Evolutionary conservation across 225 moss, liverwort and hornwort species (phyloP).

Genomic region (Sphagnum tenellum): DNA sequence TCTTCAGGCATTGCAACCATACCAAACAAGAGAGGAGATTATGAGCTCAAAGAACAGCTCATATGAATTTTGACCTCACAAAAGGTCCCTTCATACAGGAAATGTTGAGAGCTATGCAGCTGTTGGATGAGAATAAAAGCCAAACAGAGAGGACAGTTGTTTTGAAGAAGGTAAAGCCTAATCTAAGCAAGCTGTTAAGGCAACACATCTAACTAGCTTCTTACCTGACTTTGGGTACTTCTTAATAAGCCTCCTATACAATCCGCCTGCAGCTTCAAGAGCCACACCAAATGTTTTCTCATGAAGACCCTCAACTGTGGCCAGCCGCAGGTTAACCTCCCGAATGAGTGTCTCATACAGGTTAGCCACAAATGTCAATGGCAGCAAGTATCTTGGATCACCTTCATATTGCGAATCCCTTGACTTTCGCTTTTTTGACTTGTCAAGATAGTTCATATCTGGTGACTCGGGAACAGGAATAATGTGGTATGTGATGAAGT

Average conservation of each 20-base stretch:
- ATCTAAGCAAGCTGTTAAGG: no score
- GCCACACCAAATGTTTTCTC: slow-evolving; percentile 99
- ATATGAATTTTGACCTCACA: no score
- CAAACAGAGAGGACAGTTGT: no score
- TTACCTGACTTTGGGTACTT: slow-evolving; percentile 96
- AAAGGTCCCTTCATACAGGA: no score
- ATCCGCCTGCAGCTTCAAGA: slow-evolving; percentile 94
- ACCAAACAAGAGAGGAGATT: no score
- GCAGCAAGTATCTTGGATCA: slow-evolving; percentile 81
- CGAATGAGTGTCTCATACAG: slow-evolving; percentile 91
- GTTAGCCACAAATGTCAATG: slow-evolving; percentile 97
- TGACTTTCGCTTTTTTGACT: slow-evolving; percentile 81
- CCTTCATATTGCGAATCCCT: slow-evolving; percentile 89
- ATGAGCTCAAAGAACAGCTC: no score
- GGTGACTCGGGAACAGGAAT: slow-evolving; percentile 70
- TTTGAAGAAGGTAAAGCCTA: no score
- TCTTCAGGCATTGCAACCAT: no score
- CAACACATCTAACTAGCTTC: not conserved
- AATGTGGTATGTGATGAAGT: slow-evolving; percentile 72
- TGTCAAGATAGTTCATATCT: slow-evolving; percentile 74
- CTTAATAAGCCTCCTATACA: slow-evolving; percentile 93
- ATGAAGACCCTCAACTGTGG: slow-evolving; percentile 85
- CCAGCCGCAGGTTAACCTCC: slow-evolving; percentile 83
- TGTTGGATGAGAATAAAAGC: no score
- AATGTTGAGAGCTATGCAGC: no score